These are phyloP conservation scores for Fusarium keratoplasticum DNA, from an alignment of 2,329 filamentous ascomycete species.

Conservation along the genomic window DNA sequence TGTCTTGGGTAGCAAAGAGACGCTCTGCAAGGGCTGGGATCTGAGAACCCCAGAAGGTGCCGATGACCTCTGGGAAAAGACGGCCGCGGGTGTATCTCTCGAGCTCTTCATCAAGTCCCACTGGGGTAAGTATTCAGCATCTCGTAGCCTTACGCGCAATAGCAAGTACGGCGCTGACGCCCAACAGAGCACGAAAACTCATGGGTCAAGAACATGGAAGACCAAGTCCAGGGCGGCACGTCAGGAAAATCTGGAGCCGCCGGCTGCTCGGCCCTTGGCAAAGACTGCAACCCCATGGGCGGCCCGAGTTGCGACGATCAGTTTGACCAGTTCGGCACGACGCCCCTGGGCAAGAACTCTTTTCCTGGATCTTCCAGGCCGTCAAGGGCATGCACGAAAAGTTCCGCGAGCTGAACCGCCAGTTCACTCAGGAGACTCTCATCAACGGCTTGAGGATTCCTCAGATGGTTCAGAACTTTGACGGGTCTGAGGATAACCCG, in stretches of 20 bases:
- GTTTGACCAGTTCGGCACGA: constrained; percentile 9
- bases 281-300: neutral
- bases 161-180: neutral
- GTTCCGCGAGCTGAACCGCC: neutral
- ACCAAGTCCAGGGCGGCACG: constrained; percentile 1
- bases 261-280: neutral
- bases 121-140: constrained; percentile 19
- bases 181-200: constrained; percentile 17
- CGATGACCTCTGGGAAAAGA: constrained; percentile 9
- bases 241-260: constrained; percentile 9
- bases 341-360: neutral
- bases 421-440: neutral
- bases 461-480: constrained; percentile 11
- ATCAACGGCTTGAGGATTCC: neutral
- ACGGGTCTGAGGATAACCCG: neutral
- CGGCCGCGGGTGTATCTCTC: neutral
- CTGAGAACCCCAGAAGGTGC: constrained; percentile 18
- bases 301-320: constrained; percentile 9
- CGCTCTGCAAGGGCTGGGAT: constrained; percentile 14
- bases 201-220: constrained; percentile 25
- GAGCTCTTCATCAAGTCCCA: constrained; percentile 9
- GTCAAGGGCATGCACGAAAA: constrained; percentile 18
- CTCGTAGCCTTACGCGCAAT: accelerated
- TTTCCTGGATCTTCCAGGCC: constrained; percentile 29
- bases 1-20: neutral